Conservation (phyloP, 352 stramenopile species). For the Phytophthora sansomeana region DNA sequence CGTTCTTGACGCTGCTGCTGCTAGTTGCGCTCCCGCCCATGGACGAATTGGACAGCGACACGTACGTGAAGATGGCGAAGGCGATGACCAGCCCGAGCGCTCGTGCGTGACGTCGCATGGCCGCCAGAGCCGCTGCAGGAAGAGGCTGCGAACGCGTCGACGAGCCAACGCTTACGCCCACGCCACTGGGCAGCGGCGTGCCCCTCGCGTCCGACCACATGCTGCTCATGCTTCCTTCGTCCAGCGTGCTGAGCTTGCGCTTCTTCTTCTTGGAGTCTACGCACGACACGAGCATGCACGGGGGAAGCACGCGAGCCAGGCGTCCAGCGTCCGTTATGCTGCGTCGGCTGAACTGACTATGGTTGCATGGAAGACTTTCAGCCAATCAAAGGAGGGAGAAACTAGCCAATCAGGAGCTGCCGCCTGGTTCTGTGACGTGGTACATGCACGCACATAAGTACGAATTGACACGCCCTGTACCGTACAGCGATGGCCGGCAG, state of each 20-base stretch:
- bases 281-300: constrained; percentile 47
- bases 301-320: neutral
- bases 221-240: constrained; percentile 34
- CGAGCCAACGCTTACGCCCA: constrained; percentile 20
- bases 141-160: constrained; percentile 40
- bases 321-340: constrained; percentile 18
- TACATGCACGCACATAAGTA: constrained; percentile 2
- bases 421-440: constrained; percentile 26
- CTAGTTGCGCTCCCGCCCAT: constrained; percentile 24
- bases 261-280: constrained; percentile 83
- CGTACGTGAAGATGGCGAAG: constrained; percentile 61
- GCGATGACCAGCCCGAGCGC: constrained; percentile 55
- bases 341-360: constrained; percentile 29
- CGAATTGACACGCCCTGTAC: neutral
- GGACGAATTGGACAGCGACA: constrained; percentile 67
- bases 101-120: constrained; percentile 61
- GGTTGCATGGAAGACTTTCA: constrained; percentile 7
- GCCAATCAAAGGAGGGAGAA: constrained; percentile 12
- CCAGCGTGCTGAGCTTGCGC: constrained; percentile 80
- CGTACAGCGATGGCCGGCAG: constrained; percentile 34
- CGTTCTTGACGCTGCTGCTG: constrained; percentile 21
- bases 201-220: constrained; percentile 65
- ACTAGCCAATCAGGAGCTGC: constrained; percentile 10
- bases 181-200: constrained; percentile 28
- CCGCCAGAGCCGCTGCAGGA: constrained; percentile 35